These are phyloP conservation scores for Penicillium diatomitis DNA, from an alignment of 495 filamentous ascomycete genomes.

Conservation along the genomic window DNA sequence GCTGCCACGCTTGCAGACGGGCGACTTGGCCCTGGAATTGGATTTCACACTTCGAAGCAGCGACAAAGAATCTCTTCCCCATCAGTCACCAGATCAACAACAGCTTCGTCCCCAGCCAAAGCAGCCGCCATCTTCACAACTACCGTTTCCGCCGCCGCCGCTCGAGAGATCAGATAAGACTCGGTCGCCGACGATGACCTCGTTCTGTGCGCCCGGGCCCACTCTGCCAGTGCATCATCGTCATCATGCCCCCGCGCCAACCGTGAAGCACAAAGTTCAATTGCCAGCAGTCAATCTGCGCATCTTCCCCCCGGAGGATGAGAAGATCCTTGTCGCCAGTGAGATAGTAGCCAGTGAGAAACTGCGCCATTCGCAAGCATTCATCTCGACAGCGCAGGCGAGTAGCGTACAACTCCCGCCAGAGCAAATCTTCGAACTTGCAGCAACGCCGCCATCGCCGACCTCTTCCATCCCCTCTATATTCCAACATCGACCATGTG, in stretches of 20 bases:
- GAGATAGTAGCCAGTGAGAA: slow-evolving; percentile 13
- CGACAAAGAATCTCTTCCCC: slow-evolving; percentile 4
- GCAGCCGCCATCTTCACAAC: not conserved
- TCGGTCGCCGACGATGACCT: not conserved
- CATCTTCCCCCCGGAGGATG: slow-evolving; percentile 3
- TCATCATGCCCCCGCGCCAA: not conserved
- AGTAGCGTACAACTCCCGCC: slow-evolving; percentile 12
- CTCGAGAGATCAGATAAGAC: not conserved
- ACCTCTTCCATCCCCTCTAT: slow-evolving; percentile 1
- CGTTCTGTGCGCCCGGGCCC: slow-evolving; percentile 1
- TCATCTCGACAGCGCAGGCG: slow-evolving; percentile 13
- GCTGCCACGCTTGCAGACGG: slow-evolving; percentile 30
- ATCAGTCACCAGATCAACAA: not conserved
- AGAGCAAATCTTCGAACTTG: slow-evolving; percentile 31
- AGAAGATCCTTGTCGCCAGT: slow-evolving; percentile 18
- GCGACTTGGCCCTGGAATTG: slow-evolving; percentile 8
- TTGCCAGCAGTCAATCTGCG: not conserved
- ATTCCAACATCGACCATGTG: not conserved
- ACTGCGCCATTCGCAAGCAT: slow-evolving; percentile 3
- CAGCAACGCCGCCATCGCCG: slow-evolving; percentile 22
- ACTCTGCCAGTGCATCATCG: not conserved
- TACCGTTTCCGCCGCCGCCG: not conserved
- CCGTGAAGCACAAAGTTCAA: not conserved
- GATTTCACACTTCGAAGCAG: not conserved
- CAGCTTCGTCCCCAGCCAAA: not conserved